Evolutionary conservation across 1,284 basidiomycete genomes (phyloP).

Genomic region (Irpex lacteus): DNA sequence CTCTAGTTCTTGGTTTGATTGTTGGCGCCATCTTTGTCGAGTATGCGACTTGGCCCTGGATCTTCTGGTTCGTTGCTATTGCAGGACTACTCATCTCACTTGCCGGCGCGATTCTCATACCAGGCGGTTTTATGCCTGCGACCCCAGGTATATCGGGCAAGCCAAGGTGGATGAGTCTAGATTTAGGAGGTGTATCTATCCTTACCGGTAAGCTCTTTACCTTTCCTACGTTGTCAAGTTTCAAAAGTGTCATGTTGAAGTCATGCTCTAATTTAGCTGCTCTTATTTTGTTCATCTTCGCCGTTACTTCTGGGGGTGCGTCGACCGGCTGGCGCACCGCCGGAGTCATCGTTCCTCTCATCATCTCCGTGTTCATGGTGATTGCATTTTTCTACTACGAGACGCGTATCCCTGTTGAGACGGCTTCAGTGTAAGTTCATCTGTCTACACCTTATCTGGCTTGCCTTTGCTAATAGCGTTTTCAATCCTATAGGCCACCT

Average conservation of each 20-base stretch:
- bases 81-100: slow-evolving; percentile 35
- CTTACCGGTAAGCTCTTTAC: slow-evolving; percentile 29
- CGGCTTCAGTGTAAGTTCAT: slow-evolving; percentile 37
- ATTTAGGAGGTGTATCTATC: slow-evolving; percentile 38
- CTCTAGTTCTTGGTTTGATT: slow-evolving; percentile 38
- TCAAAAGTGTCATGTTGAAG: not conserved
- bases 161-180: slow-evolving; percentile 32
- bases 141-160: slow-evolving; percentile 15
- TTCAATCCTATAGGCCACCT: slow-evolving; percentile 29
- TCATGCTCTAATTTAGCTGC: slow-evolving; percentile 18
- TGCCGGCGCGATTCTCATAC: slow-evolving; percentile 34
- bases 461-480: not conserved
- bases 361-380: slow-evolving; percentile 38
- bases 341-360: slow-evolving; percentile 38
- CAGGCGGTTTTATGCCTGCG: slow-evolving; percentile 8
- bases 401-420: slow-evolving; percentile 32
- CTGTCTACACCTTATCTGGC: not conserved
- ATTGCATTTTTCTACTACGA: slow-evolving; percentile 42
- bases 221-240: not conserved
- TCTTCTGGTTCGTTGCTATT: slow-evolving; percentile 43
- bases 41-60: slow-evolving; percentile 41
- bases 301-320: slow-evolving; percentile 42
- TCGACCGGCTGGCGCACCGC: slow-evolving; percentile 41
- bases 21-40: slow-evolving; percentile 42
- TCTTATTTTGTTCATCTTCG: slow-evolving; percentile 43